A percentile compares a stretch with the other conserved stretches of the same genome.
These are phyloP conservation scores for Fusarium tricinctum DNA, from an alignment of 2,329 filamentous ascomycete species.

Conservation along the genomic window DNA sequence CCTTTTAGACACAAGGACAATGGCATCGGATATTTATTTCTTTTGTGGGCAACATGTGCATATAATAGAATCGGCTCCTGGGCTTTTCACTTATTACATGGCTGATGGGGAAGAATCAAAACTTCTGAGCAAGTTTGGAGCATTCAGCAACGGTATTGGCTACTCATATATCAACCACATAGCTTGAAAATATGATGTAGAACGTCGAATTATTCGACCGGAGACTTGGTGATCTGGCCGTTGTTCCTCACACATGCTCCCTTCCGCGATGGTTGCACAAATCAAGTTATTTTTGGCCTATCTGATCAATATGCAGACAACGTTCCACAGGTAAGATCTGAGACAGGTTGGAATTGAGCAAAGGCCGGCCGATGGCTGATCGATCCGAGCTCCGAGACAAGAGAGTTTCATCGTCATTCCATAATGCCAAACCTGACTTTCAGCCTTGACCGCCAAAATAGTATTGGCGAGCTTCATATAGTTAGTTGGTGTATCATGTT, in stretches of 20 bases:
- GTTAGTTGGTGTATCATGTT: background rate
- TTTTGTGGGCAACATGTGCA: slow-evolving; percentile 9
- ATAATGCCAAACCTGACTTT: background rate
- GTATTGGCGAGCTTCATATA: too few relatives aligned
- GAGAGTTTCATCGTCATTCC: slow-evolving; percentile 36
- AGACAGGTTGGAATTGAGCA: slow-evolving; percentile 12
- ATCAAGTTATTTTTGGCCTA: background rate
- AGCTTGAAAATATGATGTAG: slow-evolving; percentile 9
- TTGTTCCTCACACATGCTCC: background rate
- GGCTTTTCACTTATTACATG: slow-evolving; percentile 8
- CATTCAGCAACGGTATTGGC: background rate
- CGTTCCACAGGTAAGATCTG: slow-evolving; percentile 3
- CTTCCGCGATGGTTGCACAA: background rate
- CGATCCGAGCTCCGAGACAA: slow-evolving; percentile 24
- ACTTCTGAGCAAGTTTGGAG: slow-evolving; percentile 8
- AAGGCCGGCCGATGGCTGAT: background rate
- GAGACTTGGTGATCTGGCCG: background rate
- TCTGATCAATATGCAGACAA: background rate
- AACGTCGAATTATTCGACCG: background rate
- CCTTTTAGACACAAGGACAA: slow-evolving; percentile 27
- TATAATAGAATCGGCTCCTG: slow-evolving; percentile 13
- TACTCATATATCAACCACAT: slow-evolving; percentile 16
- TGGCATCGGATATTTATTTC: slow-evolving; percentile 15
- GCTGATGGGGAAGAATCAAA: background rate
- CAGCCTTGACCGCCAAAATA: slow-evolving; percentile 17